These are phyloP conservation scores for Coemansia nantahalensis DNA, from an alignment of 192 early-diverging fungal genomes.

Conservation along the genomic window DNA sequence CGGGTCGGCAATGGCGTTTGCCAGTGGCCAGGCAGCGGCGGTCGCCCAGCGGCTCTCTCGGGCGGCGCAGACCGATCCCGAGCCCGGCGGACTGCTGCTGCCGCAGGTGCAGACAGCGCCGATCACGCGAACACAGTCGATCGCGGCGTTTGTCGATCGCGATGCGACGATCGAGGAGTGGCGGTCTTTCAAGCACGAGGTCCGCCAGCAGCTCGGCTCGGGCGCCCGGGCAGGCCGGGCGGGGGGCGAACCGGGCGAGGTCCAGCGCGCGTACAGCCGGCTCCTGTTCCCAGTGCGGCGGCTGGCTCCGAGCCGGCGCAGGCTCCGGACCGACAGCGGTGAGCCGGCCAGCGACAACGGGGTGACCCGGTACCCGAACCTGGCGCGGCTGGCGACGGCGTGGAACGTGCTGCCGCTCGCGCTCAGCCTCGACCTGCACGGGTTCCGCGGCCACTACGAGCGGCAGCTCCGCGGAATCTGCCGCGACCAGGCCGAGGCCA, in stretches of 20 bases:
- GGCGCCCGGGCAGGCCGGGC: not conserved
- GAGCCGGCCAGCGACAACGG: no score
- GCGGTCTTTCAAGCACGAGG: conserved; percentile 25
- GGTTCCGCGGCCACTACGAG: conserved; percentile 41
- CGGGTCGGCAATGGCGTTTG: conserved; percentile 14
- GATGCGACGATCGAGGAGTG: conserved; percentile 20
- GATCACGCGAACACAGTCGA: conserved; percentile 1
- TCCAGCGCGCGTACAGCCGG: conserved; percentile 31
- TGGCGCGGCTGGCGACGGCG: conserved; percentile 32
- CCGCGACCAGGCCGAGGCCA: conserved; percentile 51
- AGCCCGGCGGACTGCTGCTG: not conserved
- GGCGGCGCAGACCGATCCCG: not conserved
- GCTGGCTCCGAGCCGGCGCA: conserved; percentile 32
- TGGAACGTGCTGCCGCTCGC: conserved; percentile 50
- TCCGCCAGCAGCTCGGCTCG: conserved; percentile 2
- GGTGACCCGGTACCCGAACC: conserved; percentile 14
- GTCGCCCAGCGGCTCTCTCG: conserved; percentile 16
- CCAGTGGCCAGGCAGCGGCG: conserved; percentile 4
- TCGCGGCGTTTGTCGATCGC: conserved; percentile 13
- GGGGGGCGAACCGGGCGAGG: conserved; percentile 13
- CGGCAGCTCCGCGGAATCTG: conserved; percentile 44
- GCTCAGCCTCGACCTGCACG: conserved; percentile 27
- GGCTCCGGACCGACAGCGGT: conserved; percentile 28
- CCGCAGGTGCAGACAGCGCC: no score
- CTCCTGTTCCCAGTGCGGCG: conserved; percentile 20